A percentile compares a stretch with the other conserved stretches of the same genome.
Evolutionary conservation across 2,329 filamentous ascomycete genomes (phyloP).

Genomic region (Acrocalymma vagum): DNA sequence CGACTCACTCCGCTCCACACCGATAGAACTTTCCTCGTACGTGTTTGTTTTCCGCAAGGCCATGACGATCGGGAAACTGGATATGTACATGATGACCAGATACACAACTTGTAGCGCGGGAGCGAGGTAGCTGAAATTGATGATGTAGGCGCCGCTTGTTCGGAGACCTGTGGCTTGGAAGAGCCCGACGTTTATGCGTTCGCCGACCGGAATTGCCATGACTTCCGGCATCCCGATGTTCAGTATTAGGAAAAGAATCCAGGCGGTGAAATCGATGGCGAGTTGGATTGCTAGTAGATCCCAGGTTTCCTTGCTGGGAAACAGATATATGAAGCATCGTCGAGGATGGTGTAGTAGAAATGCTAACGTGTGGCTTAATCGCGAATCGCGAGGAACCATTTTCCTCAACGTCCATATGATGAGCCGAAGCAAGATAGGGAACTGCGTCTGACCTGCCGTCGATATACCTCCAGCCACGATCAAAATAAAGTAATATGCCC

Average conservation of each 20-base stretch:
- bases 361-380: constrained; percentile 57
- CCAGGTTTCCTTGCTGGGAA: constrained; percentile 71
- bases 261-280: constrained; percentile 69
- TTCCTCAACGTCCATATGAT: constrained; percentile 66
- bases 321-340: constrained; percentile 71
- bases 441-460: constrained; percentile 64
- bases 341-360: constrained; percentile 71
- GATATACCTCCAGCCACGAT: constrained; percentile 59
- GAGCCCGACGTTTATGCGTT: constrained; percentile 69
- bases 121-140: constrained; percentile 63
- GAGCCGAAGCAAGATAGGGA: constrained; percentile 66
- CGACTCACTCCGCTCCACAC: constrained; percentile 57
- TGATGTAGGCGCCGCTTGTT: constrained; percentile 72
- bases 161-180: constrained; percentile 71
- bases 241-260: constrained; percentile 71
- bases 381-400: constrained; percentile 48
- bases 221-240: constrained; percentile 69
- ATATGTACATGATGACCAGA: constrained; percentile 73
- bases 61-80: constrained; percentile 69
- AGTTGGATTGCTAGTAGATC: constrained; percentile 70
- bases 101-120: constrained; percentile 69
- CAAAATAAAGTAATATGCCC: constrained; percentile 55
- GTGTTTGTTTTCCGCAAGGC: constrained; percentile 74
- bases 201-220: constrained; percentile 59
- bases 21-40: constrained; percentile 74